Conservation (phyloP, 805 yeast genomes). For the Metschnikowia corniflorae region DNA sequence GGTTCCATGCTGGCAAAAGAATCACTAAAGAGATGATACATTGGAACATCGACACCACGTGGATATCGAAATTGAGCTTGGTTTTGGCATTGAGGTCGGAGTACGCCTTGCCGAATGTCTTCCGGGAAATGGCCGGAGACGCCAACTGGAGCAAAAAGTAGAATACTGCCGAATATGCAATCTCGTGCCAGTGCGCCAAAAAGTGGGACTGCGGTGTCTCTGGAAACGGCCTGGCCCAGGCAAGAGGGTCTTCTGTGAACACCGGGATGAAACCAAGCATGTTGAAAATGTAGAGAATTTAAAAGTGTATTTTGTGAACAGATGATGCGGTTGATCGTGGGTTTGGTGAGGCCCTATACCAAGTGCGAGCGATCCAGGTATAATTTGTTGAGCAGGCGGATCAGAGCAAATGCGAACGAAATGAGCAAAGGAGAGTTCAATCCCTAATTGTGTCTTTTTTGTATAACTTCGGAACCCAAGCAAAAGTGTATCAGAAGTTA, state of each 20-base stretch:
- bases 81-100: conserved; percentile 42
- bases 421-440: too few relatives aligned
- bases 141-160: conserved; percentile 54
- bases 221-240: conserved; percentile 46
- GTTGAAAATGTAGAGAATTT: background rate
- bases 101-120: conserved; percentile 54
- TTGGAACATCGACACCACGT: conserved; percentile 84
- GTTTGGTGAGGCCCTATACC: too few relatives aligned
- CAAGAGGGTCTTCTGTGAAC: conserved; percentile 40
- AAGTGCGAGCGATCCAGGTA: too few relatives aligned
- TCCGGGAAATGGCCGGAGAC: conserved; percentile 50
- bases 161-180: conserved; percentile 53
- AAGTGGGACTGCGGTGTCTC: conserved; percentile 40
- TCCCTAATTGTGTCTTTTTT: too few relatives aligned
- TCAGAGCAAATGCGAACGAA: too few relatives aligned
- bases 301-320: too few relatives aligned
- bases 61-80: conserved; percentile 80
- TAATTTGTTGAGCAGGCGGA: too few relatives aligned
- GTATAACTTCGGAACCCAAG: too few relatives aligned
- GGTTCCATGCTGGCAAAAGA: conserved; percentile 63
- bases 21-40: conserved; percentile 59
- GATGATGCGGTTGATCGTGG: too few relatives aligned
- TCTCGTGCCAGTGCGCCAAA: conserved; percentile 72
- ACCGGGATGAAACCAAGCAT: too few relatives aligned
- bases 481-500: too few relatives aligned